These are phyloP conservation scores for Rhodotorula sp. DNA, from an alignment of 1,284 basidiomycete genomes.

Conservation along the genomic window DNA sequence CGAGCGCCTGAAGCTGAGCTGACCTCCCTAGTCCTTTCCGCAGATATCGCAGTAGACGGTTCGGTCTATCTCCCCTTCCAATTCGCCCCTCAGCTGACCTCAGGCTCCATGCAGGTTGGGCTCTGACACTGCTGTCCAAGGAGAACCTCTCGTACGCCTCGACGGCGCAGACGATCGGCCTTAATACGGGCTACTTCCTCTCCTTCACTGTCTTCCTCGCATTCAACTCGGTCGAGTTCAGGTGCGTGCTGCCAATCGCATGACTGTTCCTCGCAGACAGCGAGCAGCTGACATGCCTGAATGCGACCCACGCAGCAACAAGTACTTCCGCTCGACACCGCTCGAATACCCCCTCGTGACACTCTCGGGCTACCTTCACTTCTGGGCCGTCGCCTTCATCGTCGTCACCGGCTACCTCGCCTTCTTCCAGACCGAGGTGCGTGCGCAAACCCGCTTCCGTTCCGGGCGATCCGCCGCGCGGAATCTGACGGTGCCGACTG, in stretches of 20 bases:
- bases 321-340: conserved; percentile 64
- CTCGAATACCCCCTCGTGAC: conserved; percentile 77
- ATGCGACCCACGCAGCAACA: conserved; percentile 55
- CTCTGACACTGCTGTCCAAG: conserved; percentile 89
- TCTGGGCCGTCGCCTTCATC: conserved; percentile 81
- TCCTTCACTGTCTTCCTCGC: conserved; percentile 98
- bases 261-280: neutral
- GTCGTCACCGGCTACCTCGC: conserved; percentile 82
- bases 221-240: conserved; percentile 90
- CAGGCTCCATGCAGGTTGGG: conserved; percentile 70
- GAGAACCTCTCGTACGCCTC: conserved; percentile 96
- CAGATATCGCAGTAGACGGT: conserved; percentile 98
- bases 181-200: conserved; percentile 94
- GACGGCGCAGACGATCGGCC: conserved; percentile 95
- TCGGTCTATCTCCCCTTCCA: conserved; percentile 4
- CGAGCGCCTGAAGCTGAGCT: neutral
- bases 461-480: neutral
- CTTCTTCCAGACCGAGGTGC: conserved; percentile 83
- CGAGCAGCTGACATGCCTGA: conserved; percentile 11
- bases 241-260: conserved; percentile 58
- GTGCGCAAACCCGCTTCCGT: conserved; percentile 34
- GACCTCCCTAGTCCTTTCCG: neutral
- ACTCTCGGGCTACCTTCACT: conserved; percentile 78
- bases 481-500: neutral
- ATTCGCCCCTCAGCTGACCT: neutral